Percentiles rank a stretch among this genome's conserved stretches.
phyloP scores from a whole-genome alignment of 495 filamentous ascomycete genomes.

The Hyaloscypha hepaticicola region DNA sequence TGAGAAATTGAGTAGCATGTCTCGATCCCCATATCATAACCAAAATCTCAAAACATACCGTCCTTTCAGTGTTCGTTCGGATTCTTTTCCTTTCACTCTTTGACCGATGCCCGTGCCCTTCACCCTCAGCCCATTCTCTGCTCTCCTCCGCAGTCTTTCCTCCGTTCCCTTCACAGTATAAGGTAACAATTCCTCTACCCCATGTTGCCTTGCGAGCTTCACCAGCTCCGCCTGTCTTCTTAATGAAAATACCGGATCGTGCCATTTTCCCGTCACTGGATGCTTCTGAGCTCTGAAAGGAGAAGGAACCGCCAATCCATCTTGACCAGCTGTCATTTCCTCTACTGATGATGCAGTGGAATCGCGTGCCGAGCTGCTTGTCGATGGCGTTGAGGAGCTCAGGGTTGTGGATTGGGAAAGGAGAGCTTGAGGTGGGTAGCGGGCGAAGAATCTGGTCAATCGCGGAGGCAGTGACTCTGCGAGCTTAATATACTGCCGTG shows the following conservation, averaged over 20 bases:
- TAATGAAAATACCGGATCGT: constrained; percentile 74
- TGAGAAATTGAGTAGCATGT: not conserved
- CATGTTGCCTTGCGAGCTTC: constrained; percentile 76
- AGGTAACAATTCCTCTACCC: constrained; percentile 82
- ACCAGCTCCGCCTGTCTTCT: constrained; percentile 89
- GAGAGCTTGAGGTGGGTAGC: constrained; percentile 71
- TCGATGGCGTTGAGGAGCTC: constrained; percentile 37
- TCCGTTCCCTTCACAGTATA: constrained; percentile 72
- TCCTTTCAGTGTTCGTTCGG: constrained; percentile 82
- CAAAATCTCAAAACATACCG: constrained; percentile 49
- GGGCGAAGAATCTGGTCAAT: constrained; percentile 83
- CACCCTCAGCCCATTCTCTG: constrained; percentile 72
- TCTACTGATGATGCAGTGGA: constrained; percentile 27
- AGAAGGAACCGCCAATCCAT: constrained; percentile 49
- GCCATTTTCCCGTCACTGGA: constrained; percentile 73
- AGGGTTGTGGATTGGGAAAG: constrained; percentile 39
- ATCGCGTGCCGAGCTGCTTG: constrained; percentile 28
- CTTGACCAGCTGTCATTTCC: constrained; percentile 22
- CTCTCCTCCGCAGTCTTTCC: constrained; percentile 59
- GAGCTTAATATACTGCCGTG: constrained; percentile 39
- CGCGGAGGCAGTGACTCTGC: constrained; percentile 67
- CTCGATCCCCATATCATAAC: not conserved
- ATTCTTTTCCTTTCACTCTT: constrained; percentile 89
- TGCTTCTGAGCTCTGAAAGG: constrained; percentile 75
- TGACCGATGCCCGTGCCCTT: constrained; percentile 92